Percentiles rank a stretch among this genome's conserved stretches.
Conservation (phyloP, 768 basidiomycete species). For the Suillus hirtellus region DNA sequence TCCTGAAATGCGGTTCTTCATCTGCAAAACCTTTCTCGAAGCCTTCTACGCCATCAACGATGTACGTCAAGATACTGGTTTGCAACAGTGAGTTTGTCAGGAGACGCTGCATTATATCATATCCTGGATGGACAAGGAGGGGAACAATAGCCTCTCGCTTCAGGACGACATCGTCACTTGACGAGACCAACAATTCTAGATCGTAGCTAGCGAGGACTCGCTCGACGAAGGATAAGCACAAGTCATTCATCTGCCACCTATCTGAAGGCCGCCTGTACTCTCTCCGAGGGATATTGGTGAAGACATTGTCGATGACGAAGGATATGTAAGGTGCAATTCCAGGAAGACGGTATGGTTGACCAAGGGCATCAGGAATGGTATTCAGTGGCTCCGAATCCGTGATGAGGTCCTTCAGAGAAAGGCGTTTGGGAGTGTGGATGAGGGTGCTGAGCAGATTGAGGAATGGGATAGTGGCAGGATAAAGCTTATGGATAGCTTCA, state of each 20-base stretch:
- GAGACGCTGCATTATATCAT: conserved; percentile 79
- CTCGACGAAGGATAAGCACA: conserved; percentile 84
- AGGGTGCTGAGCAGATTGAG: conserved; percentile 78
- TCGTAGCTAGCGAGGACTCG: conserved; percentile 80
- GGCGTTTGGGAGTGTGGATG: conserved; percentile 78
- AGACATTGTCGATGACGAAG: conserved; percentile 91
- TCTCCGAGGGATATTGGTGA: conserved; percentile 70
- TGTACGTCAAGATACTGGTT: conserved; percentile 69
- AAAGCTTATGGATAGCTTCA: conserved; percentile 74
- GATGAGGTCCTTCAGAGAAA: conserved; percentile 60
- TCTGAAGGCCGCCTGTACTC: conserved; percentile 78
- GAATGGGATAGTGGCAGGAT: conserved; percentile 90
- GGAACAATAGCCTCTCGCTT: conserved; percentile 56
- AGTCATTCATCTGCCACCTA: conserved; percentile 84
- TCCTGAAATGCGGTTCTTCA: conserved; percentile 70
- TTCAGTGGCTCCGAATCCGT: conserved; percentile 61
- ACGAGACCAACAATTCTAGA: conserved; percentile 66
- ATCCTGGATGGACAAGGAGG: conserved; percentile 79
- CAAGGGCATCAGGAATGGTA: conserved; percentile 79
- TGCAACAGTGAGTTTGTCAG: conserved; percentile 75
- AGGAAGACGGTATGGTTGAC: conserved; percentile 76
- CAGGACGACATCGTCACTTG: conserved; percentile 51
- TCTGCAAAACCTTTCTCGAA: conserved; percentile 70
- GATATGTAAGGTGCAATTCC: conserved; percentile 80
- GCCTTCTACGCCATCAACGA: conserved; percentile 78